These are phyloP conservation scores for Diaporthe vaccinii DNA, from an alignment of 2,329 filamentous ascomycete species.

Conservation along the genomic window DNA sequence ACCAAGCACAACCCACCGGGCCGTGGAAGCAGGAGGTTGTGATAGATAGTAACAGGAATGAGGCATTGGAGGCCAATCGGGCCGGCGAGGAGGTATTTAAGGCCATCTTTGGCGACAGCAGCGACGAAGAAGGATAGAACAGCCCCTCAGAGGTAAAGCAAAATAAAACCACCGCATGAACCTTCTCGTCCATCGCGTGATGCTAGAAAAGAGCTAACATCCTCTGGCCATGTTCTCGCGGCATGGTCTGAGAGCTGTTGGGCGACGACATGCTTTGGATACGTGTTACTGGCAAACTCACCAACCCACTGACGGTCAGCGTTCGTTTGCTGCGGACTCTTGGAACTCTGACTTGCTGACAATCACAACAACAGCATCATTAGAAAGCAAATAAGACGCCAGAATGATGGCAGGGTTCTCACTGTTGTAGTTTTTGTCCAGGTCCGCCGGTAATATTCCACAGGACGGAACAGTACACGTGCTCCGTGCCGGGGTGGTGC, in stretches of 20 bases:
- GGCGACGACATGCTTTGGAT: too few species aligned
- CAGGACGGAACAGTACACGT: neutral
- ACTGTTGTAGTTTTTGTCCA: neutral
- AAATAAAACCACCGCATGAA: neutral
- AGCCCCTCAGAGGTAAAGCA: neutral
- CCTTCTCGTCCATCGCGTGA: too few species aligned
- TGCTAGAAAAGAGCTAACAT: neutral
- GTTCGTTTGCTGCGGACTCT: neutral
- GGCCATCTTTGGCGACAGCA: conserved; percentile 93
- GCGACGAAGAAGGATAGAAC: conserved; percentile 60
- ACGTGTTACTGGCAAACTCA: neutral
- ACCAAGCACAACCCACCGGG: conserved; percentile 27
- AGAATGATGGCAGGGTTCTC: too few species aligned
- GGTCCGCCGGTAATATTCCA: neutral
- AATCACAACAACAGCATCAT: neutral
- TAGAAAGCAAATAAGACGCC: neutral
- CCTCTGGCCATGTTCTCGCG: neutral
- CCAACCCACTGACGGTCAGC: neutral
- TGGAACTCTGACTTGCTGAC: neutral
- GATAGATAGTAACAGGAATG: conserved; percentile 82
- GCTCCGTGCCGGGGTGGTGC: neutral
- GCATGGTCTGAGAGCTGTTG: neutral
- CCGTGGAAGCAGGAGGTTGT: conserved; percentile 43
- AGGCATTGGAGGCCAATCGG: conserved; percentile 79
- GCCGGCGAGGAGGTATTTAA: conserved; percentile 87